These are phyloP conservation scores for Arctium minus DNA, from an alignment of 129 eudicot species.

Conservation along the genomic window DNA sequence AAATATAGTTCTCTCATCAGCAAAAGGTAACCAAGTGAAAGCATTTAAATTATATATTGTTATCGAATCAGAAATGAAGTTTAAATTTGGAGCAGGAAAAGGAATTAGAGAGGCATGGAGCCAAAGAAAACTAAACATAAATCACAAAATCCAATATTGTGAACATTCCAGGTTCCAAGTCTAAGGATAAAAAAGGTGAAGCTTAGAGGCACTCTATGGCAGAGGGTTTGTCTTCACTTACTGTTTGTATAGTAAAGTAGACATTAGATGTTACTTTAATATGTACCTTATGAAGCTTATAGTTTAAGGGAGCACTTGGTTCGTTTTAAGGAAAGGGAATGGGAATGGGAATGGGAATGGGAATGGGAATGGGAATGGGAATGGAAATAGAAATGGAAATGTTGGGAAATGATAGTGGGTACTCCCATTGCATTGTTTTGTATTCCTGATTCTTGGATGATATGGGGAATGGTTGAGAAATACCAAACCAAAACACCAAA, in stretches of 20 bases:
- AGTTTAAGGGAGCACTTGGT: background rate
- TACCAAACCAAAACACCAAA: too few species aligned
- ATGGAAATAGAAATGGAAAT: too few species aligned
- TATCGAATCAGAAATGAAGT: background rate
- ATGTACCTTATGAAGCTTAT: too few species aligned
- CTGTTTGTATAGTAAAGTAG: background rate
- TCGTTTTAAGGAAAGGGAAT: background rate
- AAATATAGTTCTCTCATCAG: background rate
- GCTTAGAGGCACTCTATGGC: background rate
- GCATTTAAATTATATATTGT: background rate
- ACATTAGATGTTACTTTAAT: background rate
- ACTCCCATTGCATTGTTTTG: too few species aligned
- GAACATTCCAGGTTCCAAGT: background rate
- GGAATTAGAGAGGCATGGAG: background rate
- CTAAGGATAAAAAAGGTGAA: background rate
- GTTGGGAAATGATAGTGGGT: too few species aligned
- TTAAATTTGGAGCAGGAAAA: background rate
- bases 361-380: background rate
- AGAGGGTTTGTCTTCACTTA: background rate
- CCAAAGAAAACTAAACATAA: background rate
- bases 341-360: background rate
- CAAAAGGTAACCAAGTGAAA: background rate
- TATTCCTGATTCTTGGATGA: too few species aligned
- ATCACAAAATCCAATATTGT: background rate
- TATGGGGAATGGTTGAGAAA: too few species aligned